phyloP scores from a whole-genome alignment of 192 early-diverging fungal genomes.

The Linnemannia hyalina region DNA sequence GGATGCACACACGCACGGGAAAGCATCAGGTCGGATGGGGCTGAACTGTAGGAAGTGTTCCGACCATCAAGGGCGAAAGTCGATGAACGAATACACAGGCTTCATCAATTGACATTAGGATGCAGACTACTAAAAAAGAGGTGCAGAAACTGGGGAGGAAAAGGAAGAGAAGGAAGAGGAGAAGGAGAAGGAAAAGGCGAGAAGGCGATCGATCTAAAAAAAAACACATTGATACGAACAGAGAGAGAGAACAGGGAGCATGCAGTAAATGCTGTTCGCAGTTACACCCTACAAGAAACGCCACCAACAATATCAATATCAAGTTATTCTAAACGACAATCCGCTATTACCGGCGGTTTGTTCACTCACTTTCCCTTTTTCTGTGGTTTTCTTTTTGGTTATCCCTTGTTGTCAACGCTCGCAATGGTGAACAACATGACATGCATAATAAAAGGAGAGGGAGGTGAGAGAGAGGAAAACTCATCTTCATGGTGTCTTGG shows the following conservation, averaged over 20 bases:
- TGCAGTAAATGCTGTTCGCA: too few relatives aligned
- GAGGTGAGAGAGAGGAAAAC: too few relatives aligned
- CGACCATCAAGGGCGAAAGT: too few relatives aligned
- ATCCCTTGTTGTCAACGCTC: neutral
- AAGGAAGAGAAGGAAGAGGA: neutral
- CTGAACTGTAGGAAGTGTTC: too few relatives aligned
- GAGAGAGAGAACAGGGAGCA: too few relatives aligned
- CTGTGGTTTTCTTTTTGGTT: neutral
- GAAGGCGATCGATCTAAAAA: neutral
- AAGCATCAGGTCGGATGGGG: too few relatives aligned
- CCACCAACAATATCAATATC: neutral
- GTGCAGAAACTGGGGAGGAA: neutral
- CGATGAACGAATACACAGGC: too few relatives aligned
- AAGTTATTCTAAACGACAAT: neutral
- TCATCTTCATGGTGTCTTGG: too few relatives aligned
- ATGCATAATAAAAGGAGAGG: neutral
- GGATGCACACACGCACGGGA: too few relatives aligned
- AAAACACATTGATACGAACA: neutral
- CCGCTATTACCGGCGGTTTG: neutral
- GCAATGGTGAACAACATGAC: neutral
- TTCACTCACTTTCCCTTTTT: neutral
- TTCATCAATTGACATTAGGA: too few relatives aligned
- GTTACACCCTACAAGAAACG: too few relatives aligned
- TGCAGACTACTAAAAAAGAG: neutral
- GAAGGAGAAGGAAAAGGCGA: too few relatives aligned